Evolutionary conservation across 2,329 filamentous ascomycete species (phyloP).

Genomic region (Nemania bipapillata): DNA sequence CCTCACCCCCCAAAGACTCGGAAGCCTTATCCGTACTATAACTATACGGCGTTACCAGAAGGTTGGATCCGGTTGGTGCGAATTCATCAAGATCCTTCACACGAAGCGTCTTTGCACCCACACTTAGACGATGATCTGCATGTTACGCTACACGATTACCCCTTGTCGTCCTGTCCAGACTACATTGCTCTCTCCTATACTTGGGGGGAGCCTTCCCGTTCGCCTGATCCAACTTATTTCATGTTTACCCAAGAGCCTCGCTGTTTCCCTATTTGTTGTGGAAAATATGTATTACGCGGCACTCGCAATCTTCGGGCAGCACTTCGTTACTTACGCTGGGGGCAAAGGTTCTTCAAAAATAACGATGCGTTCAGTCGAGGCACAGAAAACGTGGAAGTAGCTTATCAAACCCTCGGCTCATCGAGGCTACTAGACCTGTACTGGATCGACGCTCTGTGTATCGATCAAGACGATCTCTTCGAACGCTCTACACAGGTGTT

Average conservation of each 20-base stretch:
- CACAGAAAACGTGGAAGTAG: not conserved
- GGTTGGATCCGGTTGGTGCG: conserved; percentile 3
- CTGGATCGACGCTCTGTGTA: conserved; percentile 13
- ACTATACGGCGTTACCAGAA: conserved; percentile 1
- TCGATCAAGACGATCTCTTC: conserved; percentile 5
- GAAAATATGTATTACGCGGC: not conserved
- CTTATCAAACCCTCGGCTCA: not conserved
- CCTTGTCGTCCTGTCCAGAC: conserved; percentile 6
- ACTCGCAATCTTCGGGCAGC: conserved; percentile 15
- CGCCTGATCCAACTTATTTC: not conserved
- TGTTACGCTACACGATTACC: conserved; percentile 9
- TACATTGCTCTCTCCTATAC: conserved; percentile 17
- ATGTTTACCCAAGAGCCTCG: conserved; percentile 6
- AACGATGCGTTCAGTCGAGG: not conserved
- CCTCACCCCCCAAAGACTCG: not conserved
- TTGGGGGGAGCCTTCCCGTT: not conserved
- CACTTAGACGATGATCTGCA: not conserved
- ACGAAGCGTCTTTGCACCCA: not conserved
- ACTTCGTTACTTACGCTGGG: not conserved
- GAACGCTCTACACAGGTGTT: conserved; percentile 3
- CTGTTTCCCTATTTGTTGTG: not conserved
- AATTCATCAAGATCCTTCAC: not conserved
- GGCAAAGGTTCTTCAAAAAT: not conserved
- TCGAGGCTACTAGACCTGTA: not conserved
- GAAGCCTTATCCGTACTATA: conserved; percentile 3